Percentiles rank a stretch among this genome's conserved stretches.
Evolutionary conservation across 2,329 filamentous ascomycete genomes (phyloP).

Genomic region (Aspergillus udagawae): DNA sequence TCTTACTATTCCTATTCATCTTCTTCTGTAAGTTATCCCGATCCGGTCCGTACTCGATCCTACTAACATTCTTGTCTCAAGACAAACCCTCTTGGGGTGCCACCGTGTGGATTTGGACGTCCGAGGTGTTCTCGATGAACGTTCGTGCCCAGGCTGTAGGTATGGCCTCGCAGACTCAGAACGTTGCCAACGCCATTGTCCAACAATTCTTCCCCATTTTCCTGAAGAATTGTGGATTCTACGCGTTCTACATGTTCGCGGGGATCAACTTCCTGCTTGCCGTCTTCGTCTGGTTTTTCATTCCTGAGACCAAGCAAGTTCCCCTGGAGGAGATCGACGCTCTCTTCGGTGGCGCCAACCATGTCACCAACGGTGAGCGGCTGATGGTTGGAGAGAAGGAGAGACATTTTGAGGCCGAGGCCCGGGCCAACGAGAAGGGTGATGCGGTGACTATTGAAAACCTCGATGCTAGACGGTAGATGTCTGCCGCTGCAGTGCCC

Average conservation of each 20-base stretch:
- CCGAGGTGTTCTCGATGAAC: slow-evolving; percentile 67
- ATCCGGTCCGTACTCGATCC: slow-evolving; percentile 4
- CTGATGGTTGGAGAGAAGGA: slow-evolving; percentile 25
- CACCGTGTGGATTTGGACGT: slow-evolving; percentile 68
- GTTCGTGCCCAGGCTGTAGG: slow-evolving; percentile 67
- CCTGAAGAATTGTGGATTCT: slow-evolving; percentile 55
- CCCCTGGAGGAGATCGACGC: slow-evolving; percentile 37
- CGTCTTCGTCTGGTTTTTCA: slow-evolving; percentile 48
- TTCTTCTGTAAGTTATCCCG: slow-evolving; percentile 34
- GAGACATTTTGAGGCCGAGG: slow-evolving; percentile 6
- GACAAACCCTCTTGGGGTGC: slow-evolving; percentile 68
- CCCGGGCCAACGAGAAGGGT: slow-evolving; percentile 4
- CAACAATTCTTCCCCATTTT: slow-evolving; percentile 69
- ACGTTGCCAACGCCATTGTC: slow-evolving; percentile 64
- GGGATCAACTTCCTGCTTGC: slow-evolving; percentile 50
- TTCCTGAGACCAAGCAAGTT: slow-evolving; percentile 50
- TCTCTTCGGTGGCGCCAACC: slow-evolving; percentile 36
- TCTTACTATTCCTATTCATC: slow-evolving; percentile 63
- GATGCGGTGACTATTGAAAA: slow-evolving; percentile 3
- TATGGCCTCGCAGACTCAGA: slow-evolving; percentile 60
- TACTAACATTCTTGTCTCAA: slow-evolving; percentile 30
- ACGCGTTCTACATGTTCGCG: slow-evolving; percentile 54
- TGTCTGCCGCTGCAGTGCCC: background rate
- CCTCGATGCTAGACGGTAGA: slow-evolving; percentile 1
- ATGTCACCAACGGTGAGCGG: slow-evolving; percentile 31